Percentiles rank a stretch among this genome's conserved stretches.
Conservation (phyloP, 495 filamentous ascomycete species). For the Lophiostoma macrostomum region DNA sequence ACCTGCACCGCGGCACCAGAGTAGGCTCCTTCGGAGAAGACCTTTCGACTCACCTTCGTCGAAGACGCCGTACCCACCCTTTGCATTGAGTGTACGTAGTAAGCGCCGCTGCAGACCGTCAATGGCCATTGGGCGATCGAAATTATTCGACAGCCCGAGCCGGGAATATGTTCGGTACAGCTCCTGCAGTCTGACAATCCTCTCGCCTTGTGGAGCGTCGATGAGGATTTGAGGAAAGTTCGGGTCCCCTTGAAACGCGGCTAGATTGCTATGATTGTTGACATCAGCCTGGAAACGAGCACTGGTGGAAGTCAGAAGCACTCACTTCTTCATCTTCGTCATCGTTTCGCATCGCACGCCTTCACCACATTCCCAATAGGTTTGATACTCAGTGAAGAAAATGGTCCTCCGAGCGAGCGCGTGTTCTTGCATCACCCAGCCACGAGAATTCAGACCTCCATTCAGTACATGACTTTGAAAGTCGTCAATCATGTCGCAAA, state of each 20-base stretch:
- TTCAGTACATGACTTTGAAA: slow-evolving; percentile 36
- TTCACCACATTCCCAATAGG: slow-evolving; percentile 46
- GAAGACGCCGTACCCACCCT: slow-evolving; percentile 26
- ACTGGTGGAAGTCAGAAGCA: slow-evolving; percentile 25
- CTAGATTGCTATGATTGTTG: no score
- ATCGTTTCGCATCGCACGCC: slow-evolving; percentile 43
- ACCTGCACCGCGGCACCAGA: slow-evolving; percentile 15
- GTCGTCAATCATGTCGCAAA: slow-evolving; percentile 13
- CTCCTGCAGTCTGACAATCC: no score
- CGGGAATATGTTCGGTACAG: slow-evolving; percentile 39
- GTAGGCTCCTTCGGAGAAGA: slow-evolving; percentile 10
- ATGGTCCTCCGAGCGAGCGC: slow-evolving; percentile 44
- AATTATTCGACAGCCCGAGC: slow-evolving; percentile 30
- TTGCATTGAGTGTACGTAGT: slow-evolving; percentile 10
- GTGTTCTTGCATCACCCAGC: slow-evolving; percentile 47
- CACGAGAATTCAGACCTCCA: slow-evolving; percentile 38
- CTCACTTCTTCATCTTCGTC: slow-evolving; percentile 39
- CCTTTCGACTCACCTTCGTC: background rate
- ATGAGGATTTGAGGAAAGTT: slow-evolving; percentile 44
- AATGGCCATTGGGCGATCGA: slow-evolving; percentile 39
- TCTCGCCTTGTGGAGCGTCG: no score
- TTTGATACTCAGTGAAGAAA: slow-evolving; percentile 43
- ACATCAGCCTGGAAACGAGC: no score
- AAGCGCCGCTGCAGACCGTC: slow-evolving; percentile 38
- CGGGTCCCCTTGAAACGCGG: slow-evolving; percentile 41